These are phyloP conservation scores for Arthrocladium fulminans DNA, from an alignment of 2,329 filamentous ascomycete species.

Conservation along the genomic window DNA sequence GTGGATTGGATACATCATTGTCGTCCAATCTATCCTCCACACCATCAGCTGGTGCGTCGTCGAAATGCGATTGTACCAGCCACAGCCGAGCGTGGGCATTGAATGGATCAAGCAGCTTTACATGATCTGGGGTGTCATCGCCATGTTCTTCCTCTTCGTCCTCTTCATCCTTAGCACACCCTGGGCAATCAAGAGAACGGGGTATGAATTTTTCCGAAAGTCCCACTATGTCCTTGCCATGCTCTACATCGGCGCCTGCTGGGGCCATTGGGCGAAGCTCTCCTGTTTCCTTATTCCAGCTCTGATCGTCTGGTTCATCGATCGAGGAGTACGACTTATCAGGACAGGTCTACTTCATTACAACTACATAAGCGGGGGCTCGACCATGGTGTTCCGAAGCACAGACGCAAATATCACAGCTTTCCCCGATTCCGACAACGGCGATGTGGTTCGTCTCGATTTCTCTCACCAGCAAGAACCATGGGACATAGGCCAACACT, in stretches of 20 bases:
- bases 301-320: constrained; percentile 56
- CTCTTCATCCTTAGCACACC: constrained; percentile 53
- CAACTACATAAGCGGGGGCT: constrained; percentile 38
- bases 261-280: constrained; percentile 63
- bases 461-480: constrained; percentile 52
- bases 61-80: constrained; percentile 59
- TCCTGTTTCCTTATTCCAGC: constrained; percentile 61
- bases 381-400: constrained; percentile 45
- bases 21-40: constrained; percentile 58
- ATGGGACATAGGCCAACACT: constrained; percentile 63
- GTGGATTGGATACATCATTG: constrained; percentile 66
- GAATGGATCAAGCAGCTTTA: constrained; percentile 56
- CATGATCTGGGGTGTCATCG: constrained; percentile 64
- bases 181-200: constrained; percentile 54
- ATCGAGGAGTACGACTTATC: constrained; percentile 51
- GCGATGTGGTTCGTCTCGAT: constrained; percentile 57
- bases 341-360: constrained; percentile 55
- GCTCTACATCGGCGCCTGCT: constrained; percentile 66
- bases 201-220: constrained; percentile 71
- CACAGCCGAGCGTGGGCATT: constrained; percentile 53
- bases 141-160: constrained; percentile 54
- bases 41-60: constrained; percentile 63
- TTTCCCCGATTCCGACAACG: constrained; percentile 49
- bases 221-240: constrained; percentile 64
- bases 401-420: constrained; percentile 43